Evolutionary conservation across 1,284 basidiomycete genomes (phyloP).

Genomic region (Trametes hirsuta): DNA sequence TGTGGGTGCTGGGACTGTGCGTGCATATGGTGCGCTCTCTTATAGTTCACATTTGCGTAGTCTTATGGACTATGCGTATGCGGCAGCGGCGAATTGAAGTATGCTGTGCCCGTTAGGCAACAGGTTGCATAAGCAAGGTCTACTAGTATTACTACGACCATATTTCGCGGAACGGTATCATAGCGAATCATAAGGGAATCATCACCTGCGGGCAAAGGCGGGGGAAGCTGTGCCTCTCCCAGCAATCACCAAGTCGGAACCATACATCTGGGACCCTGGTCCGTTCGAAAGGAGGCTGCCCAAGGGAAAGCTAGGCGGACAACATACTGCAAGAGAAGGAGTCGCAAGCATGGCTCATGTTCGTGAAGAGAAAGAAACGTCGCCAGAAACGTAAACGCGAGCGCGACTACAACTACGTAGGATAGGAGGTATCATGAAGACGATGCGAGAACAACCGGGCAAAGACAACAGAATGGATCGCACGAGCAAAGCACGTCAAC

Average conservation of each 20-base stretch:
- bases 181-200: slow-evolving; percentile 8
- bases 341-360: background rate
- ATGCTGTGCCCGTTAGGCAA: too few species aligned
- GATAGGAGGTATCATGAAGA: slow-evolving; percentile 1
- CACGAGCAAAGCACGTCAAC: background rate
- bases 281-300: background rate
- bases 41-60: too few species aligned
- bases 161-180: slow-evolving; percentile 12
- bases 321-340: background rate
- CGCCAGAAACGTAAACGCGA: background rate
- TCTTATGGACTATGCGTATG: too few species aligned
- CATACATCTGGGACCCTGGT: background rate
- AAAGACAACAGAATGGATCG: background rate
- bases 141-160: slow-evolving; percentile 25
- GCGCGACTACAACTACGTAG: slow-evolving; percentile 13
- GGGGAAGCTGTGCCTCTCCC: background rate
- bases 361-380: background rate
- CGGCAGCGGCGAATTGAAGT: too few species aligned
- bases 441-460: background rate
- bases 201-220: background rate
- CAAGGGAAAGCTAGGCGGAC: background rate
- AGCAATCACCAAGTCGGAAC: too few species aligned
- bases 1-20: too few species aligned
- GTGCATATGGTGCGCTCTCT: too few species aligned
- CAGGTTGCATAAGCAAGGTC: background rate